Evolutionary conservation across 2,329 filamentous ascomycete genomes (phyloP), one percentile per base, ranked within the genome.

Genomic region (Talaromyces sp.): DNA sequence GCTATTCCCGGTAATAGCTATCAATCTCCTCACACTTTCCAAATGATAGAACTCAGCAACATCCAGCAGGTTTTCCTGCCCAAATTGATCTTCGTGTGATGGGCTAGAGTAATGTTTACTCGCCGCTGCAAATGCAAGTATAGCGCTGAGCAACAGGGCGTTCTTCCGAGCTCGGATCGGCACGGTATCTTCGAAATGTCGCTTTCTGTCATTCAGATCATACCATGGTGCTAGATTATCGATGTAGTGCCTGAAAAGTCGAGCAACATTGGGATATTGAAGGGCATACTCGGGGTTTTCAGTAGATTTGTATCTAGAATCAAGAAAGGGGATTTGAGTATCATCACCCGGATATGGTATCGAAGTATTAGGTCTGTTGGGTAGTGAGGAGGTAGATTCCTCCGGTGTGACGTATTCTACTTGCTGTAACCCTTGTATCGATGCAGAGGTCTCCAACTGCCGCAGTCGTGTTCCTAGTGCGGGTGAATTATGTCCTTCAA

Each of bases 81-180:
- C 22, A 11, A 10, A 13, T n/a, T 57, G 43, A 5, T 22, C 15
- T 19, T 66, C 31, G 17, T 22, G 9, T 10, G 64, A 72, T 65
- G 3, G 69, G 70, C 15, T 69, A 69, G 1, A 73, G 67, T 27
- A 71, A 68, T 73, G 75, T 3, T 70, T 64, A 63, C 82, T 80
- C 66, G 80, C 78, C 0, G 81, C 80, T 2, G 82, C 76, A 45
- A 84, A 73, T 1, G 81, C 81, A 41, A 84, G 73, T 11, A 82
- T 70, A 1, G 82, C 80, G 54, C 74, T 77, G 68, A 84, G 79
- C 2, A 84, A 71, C 0, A 84, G 71, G 1, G 79, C 70, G 41
- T 76, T 78, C 1, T 78, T 72, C 10, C 82, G 70, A 0, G 81
- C 78, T 9, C 74, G 64, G 5, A 67, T 61, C 0, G 81, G 77